Conservation (phyloP, 306 rosid species). For the Sechiopsis laciniata region DNA sequence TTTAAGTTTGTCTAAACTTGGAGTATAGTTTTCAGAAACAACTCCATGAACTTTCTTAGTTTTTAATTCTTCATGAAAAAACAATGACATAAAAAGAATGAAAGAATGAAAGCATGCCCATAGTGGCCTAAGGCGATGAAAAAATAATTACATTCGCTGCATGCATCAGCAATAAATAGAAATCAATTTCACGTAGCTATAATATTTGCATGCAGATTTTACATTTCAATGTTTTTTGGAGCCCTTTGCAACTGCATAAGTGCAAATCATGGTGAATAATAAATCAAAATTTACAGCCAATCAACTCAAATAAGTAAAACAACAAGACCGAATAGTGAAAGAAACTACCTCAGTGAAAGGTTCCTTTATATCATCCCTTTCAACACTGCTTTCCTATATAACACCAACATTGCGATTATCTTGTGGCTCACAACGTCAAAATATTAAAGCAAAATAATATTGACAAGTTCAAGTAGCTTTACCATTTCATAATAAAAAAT, state of each 20-base stretch:
- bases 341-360: constrained; percentile 83
- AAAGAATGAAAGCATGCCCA: neutral
- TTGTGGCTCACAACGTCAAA: constrained; percentile 12
- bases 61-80: neutral
- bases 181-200: neutral
- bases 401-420: constrained; percentile 26
- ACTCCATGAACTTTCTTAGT: constrained; percentile 4
- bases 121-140: neutral
- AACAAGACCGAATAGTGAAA: constrained; percentile 15
- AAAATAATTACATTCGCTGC: neutral
- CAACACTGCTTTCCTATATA: constrained; percentile 85
- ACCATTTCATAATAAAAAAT: constrained; percentile 8
- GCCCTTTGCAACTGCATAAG: neutral
- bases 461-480: constrained; percentile 20
- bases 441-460: constrained; percentile 10
- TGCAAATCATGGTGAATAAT: neutral
- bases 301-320: constrained; percentile 7
- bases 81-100: neutral
- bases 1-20: neutral
- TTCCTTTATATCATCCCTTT: constrained; percentile 83
- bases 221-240: neutral
- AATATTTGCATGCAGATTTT: constrained; percentile 15
- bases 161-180: constrained; percentile 1
- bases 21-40: neutral
- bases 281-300: constrained; percentile 10